Evolutionary conservation across 2,329 filamentous ascomycete species (phyloP).

Genomic region (Ambrosiella cleistominuta): DNA sequence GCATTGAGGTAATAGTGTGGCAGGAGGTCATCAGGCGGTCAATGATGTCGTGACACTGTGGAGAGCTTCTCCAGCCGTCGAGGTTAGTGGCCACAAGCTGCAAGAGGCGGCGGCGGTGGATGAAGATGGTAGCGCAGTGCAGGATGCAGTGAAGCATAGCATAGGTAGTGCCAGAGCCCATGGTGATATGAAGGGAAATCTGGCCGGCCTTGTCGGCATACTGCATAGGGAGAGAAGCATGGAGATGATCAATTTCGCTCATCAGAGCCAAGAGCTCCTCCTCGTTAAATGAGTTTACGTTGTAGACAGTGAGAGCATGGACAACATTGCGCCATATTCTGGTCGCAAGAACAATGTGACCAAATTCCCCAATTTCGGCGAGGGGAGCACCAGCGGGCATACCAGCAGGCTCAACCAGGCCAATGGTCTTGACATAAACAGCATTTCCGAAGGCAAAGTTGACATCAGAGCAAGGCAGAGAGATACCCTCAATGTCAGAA

Average conservation of each 20-base stretch:
- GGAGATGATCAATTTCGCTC: conserved; percentile 36
- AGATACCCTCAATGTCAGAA: conserved; percentile 36
- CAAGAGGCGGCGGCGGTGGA: conserved; percentile 40
- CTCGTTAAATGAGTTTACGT: conserved; percentile 34
- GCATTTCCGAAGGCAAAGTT: conserved; percentile 46
- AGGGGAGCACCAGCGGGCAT: conserved; percentile 23
- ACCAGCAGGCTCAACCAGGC: conserved; percentile 23
- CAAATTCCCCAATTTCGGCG: conserved; percentile 42
- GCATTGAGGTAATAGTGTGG: conserved; percentile 38
- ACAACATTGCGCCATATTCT: conserved; percentile 45
- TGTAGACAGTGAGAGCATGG: conserved; percentile 39
- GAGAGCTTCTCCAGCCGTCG: conserved; percentile 34
- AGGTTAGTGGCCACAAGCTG: conserved; percentile 37
- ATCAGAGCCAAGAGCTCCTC: conserved; percentile 33
- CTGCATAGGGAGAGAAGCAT: conserved; percentile 37
- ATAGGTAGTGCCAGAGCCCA: conserved; percentile 45
- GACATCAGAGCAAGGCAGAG: conserved; percentile 42
- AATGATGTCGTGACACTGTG: conserved; percentile 34
- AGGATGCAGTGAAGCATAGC: conserved; percentile 45
- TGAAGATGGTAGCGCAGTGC: conserved; percentile 43
- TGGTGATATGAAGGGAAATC: conserved; percentile 44
- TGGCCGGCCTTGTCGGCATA: conserved; percentile 44
- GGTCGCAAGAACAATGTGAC: conserved; percentile 41
- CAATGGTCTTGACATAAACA: conserved; percentile 39
- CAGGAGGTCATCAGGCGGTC: conserved; percentile 41